phyloP scores from a whole-genome alignment of 2,329 filamentous ascomycete genomes.

The Achaetomium macrosporum region DNA sequence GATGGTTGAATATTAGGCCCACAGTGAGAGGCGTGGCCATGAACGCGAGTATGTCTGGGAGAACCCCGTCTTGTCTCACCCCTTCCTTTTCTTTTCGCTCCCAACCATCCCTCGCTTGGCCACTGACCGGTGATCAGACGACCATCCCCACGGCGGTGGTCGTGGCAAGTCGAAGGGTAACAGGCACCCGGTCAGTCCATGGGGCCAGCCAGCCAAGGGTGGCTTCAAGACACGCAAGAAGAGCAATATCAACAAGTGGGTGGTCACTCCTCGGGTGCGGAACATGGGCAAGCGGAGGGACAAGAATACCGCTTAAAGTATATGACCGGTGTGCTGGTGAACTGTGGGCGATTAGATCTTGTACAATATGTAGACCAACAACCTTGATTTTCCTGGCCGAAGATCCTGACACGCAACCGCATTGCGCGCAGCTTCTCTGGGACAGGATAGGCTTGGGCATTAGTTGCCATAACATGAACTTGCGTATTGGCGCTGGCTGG shows the following conservation, averaged over 20 bases:
- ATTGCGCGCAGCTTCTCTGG: background rate
- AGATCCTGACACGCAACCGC: background rate
- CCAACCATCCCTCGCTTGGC: background rate
- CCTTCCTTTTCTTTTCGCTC: background rate
- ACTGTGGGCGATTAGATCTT: conserved; percentile 17
- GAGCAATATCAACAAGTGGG: conserved; percentile 85
- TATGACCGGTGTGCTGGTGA: conserved; percentile 12
- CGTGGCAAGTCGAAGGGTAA: conserved; percentile 99
- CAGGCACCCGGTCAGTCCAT: conserved; percentile 87
- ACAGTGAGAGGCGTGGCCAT: conserved; percentile 97
- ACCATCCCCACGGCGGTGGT: conserved; percentile 98
- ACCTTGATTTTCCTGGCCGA: background rate
- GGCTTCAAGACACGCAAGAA: conserved; percentile 89
- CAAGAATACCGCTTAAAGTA: conserved; percentile 43
- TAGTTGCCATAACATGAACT: too few relatives aligned
- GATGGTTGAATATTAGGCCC: conserved; percentile 90
- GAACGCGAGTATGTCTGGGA: conserved; percentile 69
- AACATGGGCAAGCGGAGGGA: conserved; percentile 86
- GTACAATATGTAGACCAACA: conserved; percentile 28
- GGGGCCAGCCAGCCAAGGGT: conserved; percentile 85
- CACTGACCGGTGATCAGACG: conserved; percentile 44
- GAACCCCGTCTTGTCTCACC: background rate
- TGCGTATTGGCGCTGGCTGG: too few relatives aligned
- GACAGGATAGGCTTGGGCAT: too few relatives aligned
- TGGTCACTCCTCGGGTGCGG: conserved; percentile 74